Base-by-base conservation (phyloP, 1,139 yeast species). In the Debaryomyces nepalensis region DNA sequence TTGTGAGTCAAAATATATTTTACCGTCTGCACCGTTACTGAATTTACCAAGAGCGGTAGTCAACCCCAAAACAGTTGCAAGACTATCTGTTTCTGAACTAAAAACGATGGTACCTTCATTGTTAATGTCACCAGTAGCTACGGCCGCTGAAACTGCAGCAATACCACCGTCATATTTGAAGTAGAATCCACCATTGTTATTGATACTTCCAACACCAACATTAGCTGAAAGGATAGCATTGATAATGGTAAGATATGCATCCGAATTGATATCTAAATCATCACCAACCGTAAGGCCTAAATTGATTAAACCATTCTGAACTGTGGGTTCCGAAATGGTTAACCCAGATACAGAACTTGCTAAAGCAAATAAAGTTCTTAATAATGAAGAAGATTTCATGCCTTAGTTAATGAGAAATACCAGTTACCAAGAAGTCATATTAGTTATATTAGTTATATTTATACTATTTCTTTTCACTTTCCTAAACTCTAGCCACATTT, bases 1-100 rank as follows among this genome's bases (percentile, higher is more conserved):
- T 20, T 15, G 24, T 14, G 35, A 10, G 7, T 32, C 15, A 19
- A 32, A 32, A 32, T 32, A 32, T 14, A 32, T 18, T 32, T 32
- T 32, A 32, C 35, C 35, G 7, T 32, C 35, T 9, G 26, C 35
- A 32, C 35, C 35, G 19, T 32, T 32, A 11, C 8, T 32, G 19
- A 32, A 32, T 14, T 16, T 19, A 21, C 35, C 35, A 16, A 32
- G 35, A 12, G 15, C 14, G 15, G 35, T 32, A 19, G 35, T 32
- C 3, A 23, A 23, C 26, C 26, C 26, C 11, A 29, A 29, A 29
- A 29, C 32, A 29, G 32, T 29, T 12, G 32, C 32, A 12, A 29
- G 32, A 29, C 18, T 12, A 10, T 29, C 20, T 4, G 32, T 29
- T 11, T 29, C 32, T 29, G 32, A 29, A 12, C 32, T 29, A 10